phyloP scores from a whole-genome alignment of 805 yeast species.

The Barnettozyma pratensis region DNA sequence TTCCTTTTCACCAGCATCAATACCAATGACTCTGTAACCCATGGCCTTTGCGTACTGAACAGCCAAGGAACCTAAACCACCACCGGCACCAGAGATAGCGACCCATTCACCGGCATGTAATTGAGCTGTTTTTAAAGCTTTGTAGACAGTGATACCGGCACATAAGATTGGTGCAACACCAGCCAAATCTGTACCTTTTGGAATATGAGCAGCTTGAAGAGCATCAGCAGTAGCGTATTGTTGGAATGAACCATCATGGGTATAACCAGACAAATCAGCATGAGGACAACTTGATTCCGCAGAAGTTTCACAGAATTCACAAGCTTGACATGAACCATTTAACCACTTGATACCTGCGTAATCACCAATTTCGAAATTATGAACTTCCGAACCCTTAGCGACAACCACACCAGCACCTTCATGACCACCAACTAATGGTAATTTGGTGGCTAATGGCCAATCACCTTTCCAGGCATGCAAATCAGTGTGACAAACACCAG shows the following conservation, averaged over 20 bases:
- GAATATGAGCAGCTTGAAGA: conserved; percentile 76
- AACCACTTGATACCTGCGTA: conserved; percentile 61
- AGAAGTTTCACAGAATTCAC: conserved; percentile 52
- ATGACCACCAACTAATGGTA: conserved; percentile 63
- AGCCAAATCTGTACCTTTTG: conserved; percentile 68
- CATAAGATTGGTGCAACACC: conserved; percentile 76
- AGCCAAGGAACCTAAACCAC: conserved; percentile 14
- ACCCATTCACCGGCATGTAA: conserved; percentile 52
- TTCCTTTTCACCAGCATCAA: conserved; percentile 13
- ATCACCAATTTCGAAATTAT: conserved; percentile 54
- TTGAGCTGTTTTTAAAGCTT: conserved; percentile 77
- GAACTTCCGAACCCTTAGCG: conserved; percentile 50
- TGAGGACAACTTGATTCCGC: conserved; percentile 62
- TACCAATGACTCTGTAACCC: conserved; percentile 16
- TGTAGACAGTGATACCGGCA: conserved; percentile 89
- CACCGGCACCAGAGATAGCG: conserved; percentile 23
- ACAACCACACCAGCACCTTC: conserved; percentile 68
- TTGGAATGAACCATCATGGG: conserved; percentile 87
- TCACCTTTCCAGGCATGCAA: conserved; percentile 67
- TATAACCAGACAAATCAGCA: conserved; percentile 73
- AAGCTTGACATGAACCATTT: conserved; percentile 55
- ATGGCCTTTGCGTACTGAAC: conserved; percentile 15
- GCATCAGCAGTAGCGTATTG: conserved; percentile 88
- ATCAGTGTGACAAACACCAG: conserved; percentile 65
- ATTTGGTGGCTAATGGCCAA: conserved; percentile 54